phyloP scores from a whole-genome alignment of 164 flowering plant species.

The Kalanchoe fedtschenkoi region DNA sequence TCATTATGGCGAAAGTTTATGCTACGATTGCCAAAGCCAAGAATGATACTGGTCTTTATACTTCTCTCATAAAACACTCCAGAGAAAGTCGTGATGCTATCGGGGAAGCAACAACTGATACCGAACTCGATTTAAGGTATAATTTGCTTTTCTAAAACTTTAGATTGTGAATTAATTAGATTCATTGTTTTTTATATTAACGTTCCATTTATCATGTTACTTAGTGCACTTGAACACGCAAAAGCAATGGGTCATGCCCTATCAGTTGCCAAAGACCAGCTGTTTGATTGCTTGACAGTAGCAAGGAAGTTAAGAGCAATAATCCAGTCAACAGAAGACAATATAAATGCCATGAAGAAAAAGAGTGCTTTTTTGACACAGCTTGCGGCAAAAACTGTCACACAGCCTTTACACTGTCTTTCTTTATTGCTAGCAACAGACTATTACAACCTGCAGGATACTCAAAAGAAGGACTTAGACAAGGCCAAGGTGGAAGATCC shows the following conservation, averaged over 20 bases:
- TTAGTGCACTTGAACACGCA: slow-evolving; percentile 78
- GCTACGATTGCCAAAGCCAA: slow-evolving; percentile 33
- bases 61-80: slow-evolving; percentile 44
- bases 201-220: slow-evolving; percentile 5
- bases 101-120: slow-evolving; percentile 79
- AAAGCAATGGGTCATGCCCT: slow-evolving; percentile 80
- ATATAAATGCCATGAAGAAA: slow-evolving; percentile 46
- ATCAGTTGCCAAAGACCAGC: slow-evolving; percentile 65
- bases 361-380: slow-evolving; percentile 76
- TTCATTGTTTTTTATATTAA: slow-evolving; percentile 2
- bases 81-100: slow-evolving; percentile 44
- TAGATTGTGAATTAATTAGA: slow-evolving; percentile 1
- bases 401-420: slow-evolving; percentile 77
- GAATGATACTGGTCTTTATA: slow-evolving; percentile 28
- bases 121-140: slow-evolving; percentile 68
- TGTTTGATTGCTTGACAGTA: slow-evolving; percentile 55
- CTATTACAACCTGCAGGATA: slow-evolving; percentile 34
- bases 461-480: slow-evolving; percentile 19
- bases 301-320: slow-evolving; percentile 81
- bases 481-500: slow-evolving; percentile 57
- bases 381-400: slow-evolving; percentile 86
- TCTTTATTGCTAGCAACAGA: slow-evolving; percentile 67
- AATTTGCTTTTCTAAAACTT: slow-evolving; percentile 3
- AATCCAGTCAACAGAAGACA: slow-evolving; percentile 74
- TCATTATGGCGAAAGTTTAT: slow-evolving; percentile 44